Conservation (phyloP, 2,329 filamentous ascomycete species). For the Emmonsiellopsis sp. region DNA sequence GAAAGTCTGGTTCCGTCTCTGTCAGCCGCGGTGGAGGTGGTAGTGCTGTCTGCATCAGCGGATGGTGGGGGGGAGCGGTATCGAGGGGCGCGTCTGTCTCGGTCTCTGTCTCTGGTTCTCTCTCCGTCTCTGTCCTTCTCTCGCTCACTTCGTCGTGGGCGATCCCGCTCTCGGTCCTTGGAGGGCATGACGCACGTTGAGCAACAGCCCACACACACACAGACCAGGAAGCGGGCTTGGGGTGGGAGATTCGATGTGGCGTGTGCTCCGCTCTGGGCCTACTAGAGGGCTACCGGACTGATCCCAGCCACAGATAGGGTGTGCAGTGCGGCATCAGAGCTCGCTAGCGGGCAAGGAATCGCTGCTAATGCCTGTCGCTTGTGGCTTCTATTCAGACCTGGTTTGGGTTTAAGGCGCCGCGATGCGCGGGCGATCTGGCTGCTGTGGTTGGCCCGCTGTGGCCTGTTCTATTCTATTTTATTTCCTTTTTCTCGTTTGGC, state of each 20-base stretch:
- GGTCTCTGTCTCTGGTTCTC: too few species aligned
- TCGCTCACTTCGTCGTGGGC: slow-evolving; percentile 20
- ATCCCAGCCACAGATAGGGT: background rate
- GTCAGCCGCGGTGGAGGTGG: background rate
- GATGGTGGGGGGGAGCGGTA: slow-evolving; percentile 12
- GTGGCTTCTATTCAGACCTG: slow-evolving; percentile 2
- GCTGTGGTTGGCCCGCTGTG: background rate
- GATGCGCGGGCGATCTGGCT: background rate
- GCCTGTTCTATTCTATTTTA: background rate
- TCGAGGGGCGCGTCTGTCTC: slow-evolving; percentile 15
- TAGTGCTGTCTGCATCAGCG: slow-evolving; percentile 12
- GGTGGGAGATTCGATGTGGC: background rate
- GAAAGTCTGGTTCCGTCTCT: slow-evolving; percentile 3
- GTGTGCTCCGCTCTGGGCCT: background rate
- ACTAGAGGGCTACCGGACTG: background rate
- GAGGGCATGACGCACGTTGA: slow-evolving; percentile 23
- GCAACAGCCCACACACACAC: background rate
- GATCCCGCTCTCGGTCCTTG: slow-evolving; percentile 23
- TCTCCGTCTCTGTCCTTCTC: slow-evolving; percentile 15
- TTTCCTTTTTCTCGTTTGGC: background rate
- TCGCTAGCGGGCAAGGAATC: too few species aligned
- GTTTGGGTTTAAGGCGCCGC: slow-evolving; percentile 1
- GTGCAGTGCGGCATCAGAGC: background rate
- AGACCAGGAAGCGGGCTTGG: background rate
- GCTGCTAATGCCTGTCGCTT: background rate